Evolutionary conservation across 2,329 filamentous ascomycete species (phyloP).

Genomic region (Teratosphaeria zuluensis): DNA sequence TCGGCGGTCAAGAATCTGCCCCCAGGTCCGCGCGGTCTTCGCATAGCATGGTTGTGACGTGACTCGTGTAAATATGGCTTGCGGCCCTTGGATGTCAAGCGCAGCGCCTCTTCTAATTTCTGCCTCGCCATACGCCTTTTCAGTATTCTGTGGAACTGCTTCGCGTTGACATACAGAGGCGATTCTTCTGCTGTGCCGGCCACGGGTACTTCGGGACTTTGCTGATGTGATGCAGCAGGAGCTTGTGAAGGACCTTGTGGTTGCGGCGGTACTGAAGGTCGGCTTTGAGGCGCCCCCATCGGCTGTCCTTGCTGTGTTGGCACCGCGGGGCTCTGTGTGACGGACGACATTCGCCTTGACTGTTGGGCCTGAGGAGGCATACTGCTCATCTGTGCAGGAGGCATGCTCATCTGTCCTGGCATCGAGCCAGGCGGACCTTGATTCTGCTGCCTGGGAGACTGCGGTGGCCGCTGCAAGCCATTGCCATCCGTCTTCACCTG

Average conservation of each 20-base stretch:
- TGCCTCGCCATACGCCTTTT: slow-evolving; percentile 90
- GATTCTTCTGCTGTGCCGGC: slow-evolving; percentile 71
- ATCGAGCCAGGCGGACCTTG: slow-evolving; percentile 38
- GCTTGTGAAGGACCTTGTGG: slow-evolving; percentile 69
- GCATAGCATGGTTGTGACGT: slow-evolving; percentile 96
- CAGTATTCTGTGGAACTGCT: slow-evolving; percentile 94
- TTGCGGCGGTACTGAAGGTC: neutral
- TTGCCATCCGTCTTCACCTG: slow-evolving; percentile 50
- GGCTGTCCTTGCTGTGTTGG: slow-evolving; percentile 23
- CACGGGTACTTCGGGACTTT: slow-evolving; percentile 46
- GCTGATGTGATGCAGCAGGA: slow-evolving; percentile 49
- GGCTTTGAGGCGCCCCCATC: slow-evolving; percentile 38
- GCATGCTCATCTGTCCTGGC: slow-evolving; percentile 40
- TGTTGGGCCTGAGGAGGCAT: slow-evolving; percentile 37
- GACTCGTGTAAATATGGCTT: slow-evolving; percentile 98
- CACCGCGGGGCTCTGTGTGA: slow-evolving; percentile 55
- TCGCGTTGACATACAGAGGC: slow-evolving; percentile 94
- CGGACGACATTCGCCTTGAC: slow-evolving; percentile 57
- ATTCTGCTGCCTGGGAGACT: slow-evolving; percentile 65
- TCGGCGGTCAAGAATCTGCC: slow-evolving; percentile 94
- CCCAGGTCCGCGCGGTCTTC: slow-evolving; percentile 82
- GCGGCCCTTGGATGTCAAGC: slow-evolving; percentile 85
- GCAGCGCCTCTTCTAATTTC: slow-evolving; percentile 82
- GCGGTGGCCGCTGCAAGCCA: slow-evolving; percentile 52
- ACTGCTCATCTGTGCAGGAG: slow-evolving; percentile 41